Base-by-base conservation (phyloP, 768 basidiomycete genomes). In the Lyophyllum atratum region DNA sequence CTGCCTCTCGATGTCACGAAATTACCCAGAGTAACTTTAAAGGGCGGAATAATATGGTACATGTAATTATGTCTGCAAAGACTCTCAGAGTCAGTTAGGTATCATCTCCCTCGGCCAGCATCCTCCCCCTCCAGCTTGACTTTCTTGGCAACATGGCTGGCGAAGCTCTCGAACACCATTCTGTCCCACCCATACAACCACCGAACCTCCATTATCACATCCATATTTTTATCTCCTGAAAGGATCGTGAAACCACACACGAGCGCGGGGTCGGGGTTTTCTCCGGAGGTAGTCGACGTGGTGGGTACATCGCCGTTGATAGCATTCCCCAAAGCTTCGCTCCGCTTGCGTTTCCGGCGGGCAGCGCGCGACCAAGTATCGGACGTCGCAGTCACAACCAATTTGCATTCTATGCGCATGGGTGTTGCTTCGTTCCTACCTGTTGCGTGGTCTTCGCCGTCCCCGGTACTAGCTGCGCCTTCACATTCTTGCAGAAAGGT, bases 291-390 rank as follows among this genome's bases (percentile, higher is more conserved):
- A 31, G 22, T 52, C 14, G 21, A 58, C 26, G 26, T 37, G 24
- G n/a, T 56, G 48, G 33, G 11, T n/a, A 15, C 39, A 4, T 40
- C 17, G 39, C 39, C 39, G n/a, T n/a, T n/a, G n/a, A 19, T 3
- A 37, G 34, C 12, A 37, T 37, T 47, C 19, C 55, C 68, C 53
- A 43, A 34, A 14, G 42, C 49, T 26, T 55, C 59, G 31, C 56
- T 42, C 10, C 62, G 66, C 59, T 76, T 76, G 9, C 68, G 64
- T 63, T 77, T 79, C 63, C 86, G 72, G 17, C 89, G 77, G 2
- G 85, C 89, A 9, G 80, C 77, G 11, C 90, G 79, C 0, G 89
- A 86, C 91, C 90, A 92, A 1, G 84, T 85, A 56, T 87, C 73
- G n/a, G 68, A 61, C 6, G 59, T 45, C 12, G 71, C 73, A 9